Percentiles rank a stretch among this genome's conserved stretches.
phyloP scores from a whole-genome alignment of 1,139 yeast genomes.

The Protomyces macrosporus region DNA sequence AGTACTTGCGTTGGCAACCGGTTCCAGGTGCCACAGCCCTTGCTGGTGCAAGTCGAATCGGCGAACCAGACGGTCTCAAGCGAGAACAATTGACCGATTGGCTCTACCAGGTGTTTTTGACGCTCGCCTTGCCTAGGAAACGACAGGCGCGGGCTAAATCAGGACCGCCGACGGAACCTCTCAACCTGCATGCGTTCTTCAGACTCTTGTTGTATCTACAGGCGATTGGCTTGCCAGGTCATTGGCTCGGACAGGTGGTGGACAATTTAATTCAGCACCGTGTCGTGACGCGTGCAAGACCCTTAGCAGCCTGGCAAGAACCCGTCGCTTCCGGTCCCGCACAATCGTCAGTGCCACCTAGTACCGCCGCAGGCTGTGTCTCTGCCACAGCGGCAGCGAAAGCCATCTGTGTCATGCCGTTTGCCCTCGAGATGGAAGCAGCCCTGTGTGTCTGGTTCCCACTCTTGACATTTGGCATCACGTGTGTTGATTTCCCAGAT shows the following conservation, averaged over 20 bases:
- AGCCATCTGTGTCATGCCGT: conserved; percentile 18
- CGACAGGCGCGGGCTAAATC: not conserved
- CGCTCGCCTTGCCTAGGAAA: conserved; percentile 7
- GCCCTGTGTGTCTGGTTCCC: conserved; percentile 21
- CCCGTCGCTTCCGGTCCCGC: not conserved
- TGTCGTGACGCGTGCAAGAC: conserved; percentile 17
- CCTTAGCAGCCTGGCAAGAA: not conserved
- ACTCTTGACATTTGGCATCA: conserved; percentile 21
- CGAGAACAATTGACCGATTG: conserved; percentile 13
- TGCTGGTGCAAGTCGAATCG: conserved; percentile 5
- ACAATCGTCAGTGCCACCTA: not conserved
- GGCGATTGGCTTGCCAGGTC: conserved; percentile 13
- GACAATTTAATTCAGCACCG: conserved; percentile 21
- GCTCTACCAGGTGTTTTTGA: conserved; percentile 7
- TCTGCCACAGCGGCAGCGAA: conserved; percentile 1
- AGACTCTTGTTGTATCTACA: conserved; percentile 14
- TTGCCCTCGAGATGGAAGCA: conserved; percentile 23
- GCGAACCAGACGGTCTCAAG: conserved; percentile 9
- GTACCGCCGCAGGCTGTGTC: not conserved
- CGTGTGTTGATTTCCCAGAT: conserved; percentile 16
- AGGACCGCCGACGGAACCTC: conserved; percentile 4
- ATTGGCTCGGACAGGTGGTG: conserved; percentile 18
- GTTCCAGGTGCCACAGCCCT: conserved; percentile 6
- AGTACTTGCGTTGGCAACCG: conserved; percentile 7
- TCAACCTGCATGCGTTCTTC: conserved; percentile 18